Base-by-base conservation (phyloP, 306 rosid genomes). In the Cicer cuneatum region DNA sequence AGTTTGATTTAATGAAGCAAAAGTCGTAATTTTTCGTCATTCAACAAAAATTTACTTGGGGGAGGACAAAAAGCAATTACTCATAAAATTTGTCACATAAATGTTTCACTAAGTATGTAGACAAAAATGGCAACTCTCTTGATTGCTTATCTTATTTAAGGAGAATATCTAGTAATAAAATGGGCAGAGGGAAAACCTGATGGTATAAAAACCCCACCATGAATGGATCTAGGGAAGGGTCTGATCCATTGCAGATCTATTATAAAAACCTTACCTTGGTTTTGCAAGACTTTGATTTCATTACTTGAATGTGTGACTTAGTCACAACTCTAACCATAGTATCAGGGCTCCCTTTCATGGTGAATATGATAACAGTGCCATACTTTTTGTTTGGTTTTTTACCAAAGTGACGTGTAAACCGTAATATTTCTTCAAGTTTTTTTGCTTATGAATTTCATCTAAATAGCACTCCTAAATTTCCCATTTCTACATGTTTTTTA, bases 1-100 rank as follows among this genome's bases (percentile, higher is more conserved):
- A 42, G 33, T 51, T 35, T 10, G 56, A 81, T 62, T 43, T 51
- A 48, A 71, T 66, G 10, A 71, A 69, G 15, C 76, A 74, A 73
- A 62, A 8, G 19, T 42, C 13, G 70, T n/a, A 62, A 51, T 8
- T 15, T 76, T 74, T 38, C 6, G 16, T 51, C 15, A 33, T 73
- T 57, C 63, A 80, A 56, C 21, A 6, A 40, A 57, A 42, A 43
- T 46, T 49, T 4, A 52, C 38, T n/a, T 15, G 0, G 41, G 39
- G 21, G 14, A 47, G 14, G 12, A 5, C 49, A n/a, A 60, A 18
- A 49, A 5, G 29, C 21, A 46, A 3, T 18, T 37, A 47, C 39
- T n/a, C 57, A 33, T 59, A 66, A 60, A 46, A 67, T 41, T 56
- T 11, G 13, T 67, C 58, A 13, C 67, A 29, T 42, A 62, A 68